A percentile compares a stretch with the other conserved stretches of the same genome.
Conservation (phyloP, 2,329 filamentous ascomycete genomes). For the Clathrospora elynae region DNA sequence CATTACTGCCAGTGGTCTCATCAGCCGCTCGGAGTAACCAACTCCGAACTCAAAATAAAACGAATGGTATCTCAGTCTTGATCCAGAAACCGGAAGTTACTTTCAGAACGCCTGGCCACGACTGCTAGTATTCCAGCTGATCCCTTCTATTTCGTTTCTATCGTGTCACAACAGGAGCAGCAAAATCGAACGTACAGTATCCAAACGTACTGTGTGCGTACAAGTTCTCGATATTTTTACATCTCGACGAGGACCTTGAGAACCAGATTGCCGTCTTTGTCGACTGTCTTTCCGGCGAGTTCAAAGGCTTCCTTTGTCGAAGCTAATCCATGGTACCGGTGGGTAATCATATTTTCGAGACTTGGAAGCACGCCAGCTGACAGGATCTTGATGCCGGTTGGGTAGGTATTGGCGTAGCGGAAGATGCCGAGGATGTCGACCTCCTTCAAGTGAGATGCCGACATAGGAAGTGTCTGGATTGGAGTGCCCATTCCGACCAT, state of each 20-base stretch:
- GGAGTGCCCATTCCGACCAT: slow-evolving; percentile 64
- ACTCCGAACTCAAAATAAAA: slow-evolving; percentile 13
- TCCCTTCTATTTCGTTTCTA: slow-evolving; percentile 17
- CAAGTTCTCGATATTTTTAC: too few relatives aligned
- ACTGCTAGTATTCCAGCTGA: slow-evolving; percentile 1
- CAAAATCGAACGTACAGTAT: slow-evolving; percentile 10
- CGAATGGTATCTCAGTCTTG: slow-evolving; percentile 24
- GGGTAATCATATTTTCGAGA: slow-evolving; percentile 61
- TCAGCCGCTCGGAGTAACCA: background rate
- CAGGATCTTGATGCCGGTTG: slow-evolving; percentile 59
- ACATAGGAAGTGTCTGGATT: slow-evolving; percentile 59
- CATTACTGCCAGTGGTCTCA: background rate
- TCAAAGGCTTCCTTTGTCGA: slow-evolving; percentile 59
- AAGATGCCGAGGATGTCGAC: slow-evolving; percentile 64
- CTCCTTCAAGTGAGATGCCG: slow-evolving; percentile 60
- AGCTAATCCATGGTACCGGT: slow-evolving; percentile 54
- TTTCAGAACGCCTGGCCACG: slow-evolving; percentile 17
- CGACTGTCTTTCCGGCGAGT: slow-evolving; percentile 56
- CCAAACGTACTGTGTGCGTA: too few relatives aligned
- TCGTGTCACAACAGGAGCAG: slow-evolving; percentile 5
- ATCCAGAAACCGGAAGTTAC: slow-evolving; percentile 6
- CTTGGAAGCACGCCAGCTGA: slow-evolving; percentile 56
- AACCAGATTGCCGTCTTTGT: slow-evolving; percentile 58
- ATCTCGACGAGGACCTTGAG: slow-evolving; percentile 56
- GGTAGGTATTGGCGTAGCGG: slow-evolving; percentile 61